Percentiles rank a stretch among this genome's conserved stretches.
Evolutionary conservation across 441 rosid species (phyloP).

Genomic region (Arabidopsis lyrata): DNA sequence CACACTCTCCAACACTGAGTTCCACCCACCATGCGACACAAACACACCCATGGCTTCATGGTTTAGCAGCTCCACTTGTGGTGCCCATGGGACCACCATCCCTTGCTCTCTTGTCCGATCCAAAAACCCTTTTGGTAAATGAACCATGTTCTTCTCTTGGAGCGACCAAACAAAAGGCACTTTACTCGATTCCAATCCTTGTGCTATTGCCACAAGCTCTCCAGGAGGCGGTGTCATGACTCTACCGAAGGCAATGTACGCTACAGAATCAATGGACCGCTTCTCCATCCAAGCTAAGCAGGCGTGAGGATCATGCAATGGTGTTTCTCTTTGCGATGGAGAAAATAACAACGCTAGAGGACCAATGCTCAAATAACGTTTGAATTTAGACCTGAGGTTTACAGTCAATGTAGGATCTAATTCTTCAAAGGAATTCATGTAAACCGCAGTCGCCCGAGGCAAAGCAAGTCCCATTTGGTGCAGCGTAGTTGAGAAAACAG

Average conservation of each 20-base stretch:
- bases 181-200: slow-evolving; percentile 52
- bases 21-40: slow-evolving; percentile 65
- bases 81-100: slow-evolving; percentile 58
- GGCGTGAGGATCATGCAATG: slow-evolving; percentile 37
- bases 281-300: slow-evolving; percentile 62
- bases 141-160: slow-evolving; percentile 30
- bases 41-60: slow-evolving; percentile 54
- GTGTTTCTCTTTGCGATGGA: not conserved
- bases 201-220: slow-evolving; percentile 59
- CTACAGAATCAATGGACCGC: slow-evolving; percentile 50
- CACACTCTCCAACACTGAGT: slow-evolving; percentile 66
- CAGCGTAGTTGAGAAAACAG: slow-evolving; percentile 61
- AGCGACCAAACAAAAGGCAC: slow-evolving; percentile 69
- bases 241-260: slow-evolving; percentile 62
- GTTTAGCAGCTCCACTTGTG: slow-evolving; percentile 53
- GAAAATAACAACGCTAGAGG: slow-evolving; percentile 47
- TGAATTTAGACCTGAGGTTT: slow-evolving; percentile 53
- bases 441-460: slow-evolving; percentile 60
- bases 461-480: slow-evolving; percentile 56
- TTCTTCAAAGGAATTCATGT: slow-evolving; percentile 65
- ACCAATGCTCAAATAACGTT: slow-evolving; percentile 52
- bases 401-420: slow-evolving; percentile 52
- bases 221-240: slow-evolving; percentile 47
- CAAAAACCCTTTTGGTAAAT: slow-evolving; percentile 53
- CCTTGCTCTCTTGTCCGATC: slow-evolving; percentile 51